Conservation (phyloP, 108 stramenopile genomes). For the Pseudonitzschia pungens region DNA sequence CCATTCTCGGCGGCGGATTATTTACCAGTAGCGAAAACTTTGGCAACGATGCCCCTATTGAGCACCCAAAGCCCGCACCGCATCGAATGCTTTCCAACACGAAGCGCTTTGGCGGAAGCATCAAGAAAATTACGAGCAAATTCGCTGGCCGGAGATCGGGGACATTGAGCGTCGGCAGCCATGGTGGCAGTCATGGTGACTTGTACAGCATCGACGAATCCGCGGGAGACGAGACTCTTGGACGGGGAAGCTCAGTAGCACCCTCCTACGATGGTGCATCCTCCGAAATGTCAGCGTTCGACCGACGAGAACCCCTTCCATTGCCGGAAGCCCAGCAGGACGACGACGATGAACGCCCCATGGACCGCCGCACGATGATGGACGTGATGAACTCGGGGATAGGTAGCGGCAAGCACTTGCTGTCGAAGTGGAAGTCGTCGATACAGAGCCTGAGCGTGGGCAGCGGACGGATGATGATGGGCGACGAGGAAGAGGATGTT, state of each 20-base stretch:
- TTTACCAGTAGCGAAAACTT: slow-evolving; percentile 9
- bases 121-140: not conserved
- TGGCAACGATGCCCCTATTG: too few species aligned
- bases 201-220: not conserved
- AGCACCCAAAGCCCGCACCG: too few species aligned
- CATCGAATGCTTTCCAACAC: too few species aligned
- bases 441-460: not conserved
- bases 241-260: too few species aligned
- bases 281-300: not conserved
- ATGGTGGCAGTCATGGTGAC: not conserved
- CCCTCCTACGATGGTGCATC: not conserved
- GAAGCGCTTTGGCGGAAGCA: not conserved
- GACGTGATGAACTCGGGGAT: not conserved
- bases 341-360: not conserved
- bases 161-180: not conserved
- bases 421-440: not conserved
- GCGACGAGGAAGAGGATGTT: slow-evolving; percentile 24
- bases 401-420: slow-evolving; percentile 2
- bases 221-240: not conserved
- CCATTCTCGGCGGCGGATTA: slow-evolving; percentile 14
- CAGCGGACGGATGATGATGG: slow-evolving; percentile 26
- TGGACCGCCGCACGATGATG: not conserved
- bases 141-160: not conserved
- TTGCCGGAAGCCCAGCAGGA: slow-evolving; percentile 19
- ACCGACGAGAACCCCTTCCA: slow-evolving; percentile 23